Evolutionary conservation across 2,329 filamentous ascomycete species (phyloP), one percentile per base, ranked within the genome.

Genomic region (Sarocladium strictum): DNA sequence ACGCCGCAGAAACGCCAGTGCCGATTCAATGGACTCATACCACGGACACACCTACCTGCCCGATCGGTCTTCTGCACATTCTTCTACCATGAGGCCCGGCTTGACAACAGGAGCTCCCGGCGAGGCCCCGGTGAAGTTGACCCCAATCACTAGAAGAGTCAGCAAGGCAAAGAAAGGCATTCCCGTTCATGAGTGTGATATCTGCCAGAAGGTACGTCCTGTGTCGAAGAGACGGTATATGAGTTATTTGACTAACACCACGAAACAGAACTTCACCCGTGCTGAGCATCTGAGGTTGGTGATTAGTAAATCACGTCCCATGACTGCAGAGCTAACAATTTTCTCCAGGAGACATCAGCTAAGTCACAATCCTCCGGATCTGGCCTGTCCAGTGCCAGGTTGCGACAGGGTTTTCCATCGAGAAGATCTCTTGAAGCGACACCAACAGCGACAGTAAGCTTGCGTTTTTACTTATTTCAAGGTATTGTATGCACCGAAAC

Each of bases 241-340:
- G 4, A 21, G 17, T 7, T 6, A 19, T 10, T 29, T n/a, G 5
- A 53, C 15, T 40, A 19, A 33, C 21, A 14, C n/a, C n/a, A n/a
- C 7, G 15, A 17, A 6, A 12, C 56, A 84, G 81, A 84, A 78
- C 2, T 85, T 85, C 58, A 84, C 81, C 12, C 72, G 82, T 62
- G 82, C 81, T 27, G 81, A 85, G 62, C 82, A 85, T 66, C 67
- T 85, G 40, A 79, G 80, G 81, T 84, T 64, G 58, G 70, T 62
- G 53, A 21, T 19, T 7, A 54, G 45, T 23, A 12, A 38, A 21
- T 37, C 15, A 32, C 23, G 4, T 4, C 11, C 23, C 26, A 3
- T 4, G 47, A 51, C 3, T 33, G 24, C 26, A 54, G 56, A 53
- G 57, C 66, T 70, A 60, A 68, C 62, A 56, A 38, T 7, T 12